phyloP scores from a whole-genome alignment of 331 rosid species.

The Phaseolus coccineus region DNA sequence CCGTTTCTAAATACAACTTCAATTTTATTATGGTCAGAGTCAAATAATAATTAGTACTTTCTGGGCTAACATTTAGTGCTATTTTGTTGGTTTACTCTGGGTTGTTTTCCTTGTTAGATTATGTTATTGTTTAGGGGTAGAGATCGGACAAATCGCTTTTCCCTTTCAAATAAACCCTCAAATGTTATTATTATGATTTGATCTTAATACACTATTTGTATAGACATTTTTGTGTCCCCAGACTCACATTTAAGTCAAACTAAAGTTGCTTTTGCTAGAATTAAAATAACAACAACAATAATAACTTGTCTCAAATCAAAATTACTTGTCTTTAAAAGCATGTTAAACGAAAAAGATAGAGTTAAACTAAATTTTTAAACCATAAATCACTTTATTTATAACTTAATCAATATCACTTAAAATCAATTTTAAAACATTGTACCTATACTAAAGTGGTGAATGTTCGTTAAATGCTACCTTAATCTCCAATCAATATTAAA shows the following conservation, averaged over 20 bases:
- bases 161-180: background rate
- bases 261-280: background rate
- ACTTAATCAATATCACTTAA: background rate
- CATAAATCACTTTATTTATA: no score
- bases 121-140: background rate
- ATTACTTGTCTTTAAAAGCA: no score
- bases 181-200: background rate
- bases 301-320: no score
- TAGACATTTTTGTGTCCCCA: no score
- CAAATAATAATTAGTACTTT: background rate
- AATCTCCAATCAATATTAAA: conserved; percentile 29
- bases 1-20: background rate
- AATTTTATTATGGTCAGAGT: background rate
- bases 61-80: background rate
- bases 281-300: background rate
- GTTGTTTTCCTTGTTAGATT: background rate
- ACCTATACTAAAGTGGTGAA: background rate
- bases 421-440: background rate
- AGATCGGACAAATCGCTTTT: background rate
- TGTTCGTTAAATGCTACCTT: background rate
- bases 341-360: no score
- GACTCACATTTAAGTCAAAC: no score
- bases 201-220: background rate
- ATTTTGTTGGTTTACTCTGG: background rate
- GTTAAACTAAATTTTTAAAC: no score